Percentiles rank a stretch among this genome's conserved stretches.
phyloP scores from a whole-genome alignment of 495 filamentous ascomycete species.

The Aspergillus nidulans region DNA sequence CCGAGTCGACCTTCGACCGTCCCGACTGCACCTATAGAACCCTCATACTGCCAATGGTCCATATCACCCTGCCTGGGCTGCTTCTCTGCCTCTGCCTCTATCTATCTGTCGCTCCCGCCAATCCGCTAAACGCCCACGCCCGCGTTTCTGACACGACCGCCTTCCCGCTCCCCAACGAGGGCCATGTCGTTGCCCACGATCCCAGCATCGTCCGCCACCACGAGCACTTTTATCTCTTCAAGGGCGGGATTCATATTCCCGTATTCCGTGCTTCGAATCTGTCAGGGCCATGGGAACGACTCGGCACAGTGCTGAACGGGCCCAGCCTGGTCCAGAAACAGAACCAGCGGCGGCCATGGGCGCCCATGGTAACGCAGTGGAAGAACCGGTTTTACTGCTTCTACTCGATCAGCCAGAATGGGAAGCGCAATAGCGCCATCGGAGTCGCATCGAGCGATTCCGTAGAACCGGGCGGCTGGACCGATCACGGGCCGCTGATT shows the following conservation, averaged over 20 bases:
- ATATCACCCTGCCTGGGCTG: conserved; percentile 4
- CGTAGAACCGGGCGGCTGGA: conserved; percentile 56
- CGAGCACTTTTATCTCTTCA: conserved; percentile 37
- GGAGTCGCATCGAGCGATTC: conserved; percentile 62
- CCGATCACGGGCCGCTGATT: conserved; percentile 43
- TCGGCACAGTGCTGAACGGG: conserved; percentile 36
- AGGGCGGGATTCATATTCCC: conserved; percentile 27
- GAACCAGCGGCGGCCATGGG: conserved; percentile 44
- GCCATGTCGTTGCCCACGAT: conserved; percentile 35
- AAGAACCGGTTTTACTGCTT: conserved; percentile 64
- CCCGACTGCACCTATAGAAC: neutral
- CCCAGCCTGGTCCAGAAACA: conserved; percentile 36
- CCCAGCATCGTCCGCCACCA: conserved; percentile 36
- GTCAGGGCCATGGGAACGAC: conserved; percentile 36
- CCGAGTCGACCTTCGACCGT: neutral
- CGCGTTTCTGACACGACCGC: conserved; percentile 26
- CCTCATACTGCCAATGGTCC: conserved; percentile 1
- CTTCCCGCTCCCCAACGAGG: conserved; percentile 33
- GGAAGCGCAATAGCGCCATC: conserved; percentile 61
- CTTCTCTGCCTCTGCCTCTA: neutral
- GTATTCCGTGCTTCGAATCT: conserved; percentile 32
- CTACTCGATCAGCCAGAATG: conserved; percentile 63
- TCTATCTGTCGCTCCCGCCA: neutral
- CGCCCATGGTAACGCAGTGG: conserved; percentile 57
- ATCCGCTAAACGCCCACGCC: conserved; percentile 6